phyloP scores from a whole-genome alignment of 768 basidiomycete genomes.

The Tulasnella sp. region DNA sequence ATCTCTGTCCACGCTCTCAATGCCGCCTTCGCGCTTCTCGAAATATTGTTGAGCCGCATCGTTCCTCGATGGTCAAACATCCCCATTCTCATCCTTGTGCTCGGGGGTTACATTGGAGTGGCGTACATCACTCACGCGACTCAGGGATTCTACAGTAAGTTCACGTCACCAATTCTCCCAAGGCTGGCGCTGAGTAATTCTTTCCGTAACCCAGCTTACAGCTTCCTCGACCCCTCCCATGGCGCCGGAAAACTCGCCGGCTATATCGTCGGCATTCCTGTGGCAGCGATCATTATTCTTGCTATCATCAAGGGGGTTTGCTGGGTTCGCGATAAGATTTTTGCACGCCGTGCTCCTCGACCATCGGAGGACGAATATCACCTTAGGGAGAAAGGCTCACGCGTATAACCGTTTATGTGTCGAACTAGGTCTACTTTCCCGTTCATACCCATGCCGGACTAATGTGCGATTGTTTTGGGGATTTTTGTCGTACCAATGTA shows the following conservation, averaged over 20 bases:
- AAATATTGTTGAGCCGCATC: conserved; percentile 59
- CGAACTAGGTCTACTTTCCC: background rate
- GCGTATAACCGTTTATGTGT: background rate
- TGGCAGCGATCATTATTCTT: conserved; percentile 27
- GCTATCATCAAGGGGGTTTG: conserved; percentile 51
- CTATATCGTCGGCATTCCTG: conserved; percentile 44
- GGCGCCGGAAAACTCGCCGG: conserved; percentile 54
- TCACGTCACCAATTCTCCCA: background rate
- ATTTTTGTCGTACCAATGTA: background rate
- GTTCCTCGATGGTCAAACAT: conserved; percentile 61
- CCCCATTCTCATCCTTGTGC: conserved; percentile 52
- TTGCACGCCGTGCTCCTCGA: conserved; percentile 24
- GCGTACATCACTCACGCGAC: conserved; percentile 68
- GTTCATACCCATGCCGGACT: background rate
- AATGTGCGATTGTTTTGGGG: background rate
- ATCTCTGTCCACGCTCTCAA: conserved; percentile 67
- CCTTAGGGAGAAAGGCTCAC: background rate
- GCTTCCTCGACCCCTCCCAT: conserved; percentile 61
- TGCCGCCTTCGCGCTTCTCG: conserved; percentile 57
- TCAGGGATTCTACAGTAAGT: conserved; percentile 68
- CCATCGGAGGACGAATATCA: conserved; percentile 9
- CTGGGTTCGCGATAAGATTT: conserved; percentile 47
- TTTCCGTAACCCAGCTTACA: conserved; percentile 54
- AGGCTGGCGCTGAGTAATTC: conserved; percentile 14
- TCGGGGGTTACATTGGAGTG: conserved; percentile 62